Evolutionary conservation across 352 stramenopile species (phyloP).

Genomic region (Phytophthora pisi): DNA sequence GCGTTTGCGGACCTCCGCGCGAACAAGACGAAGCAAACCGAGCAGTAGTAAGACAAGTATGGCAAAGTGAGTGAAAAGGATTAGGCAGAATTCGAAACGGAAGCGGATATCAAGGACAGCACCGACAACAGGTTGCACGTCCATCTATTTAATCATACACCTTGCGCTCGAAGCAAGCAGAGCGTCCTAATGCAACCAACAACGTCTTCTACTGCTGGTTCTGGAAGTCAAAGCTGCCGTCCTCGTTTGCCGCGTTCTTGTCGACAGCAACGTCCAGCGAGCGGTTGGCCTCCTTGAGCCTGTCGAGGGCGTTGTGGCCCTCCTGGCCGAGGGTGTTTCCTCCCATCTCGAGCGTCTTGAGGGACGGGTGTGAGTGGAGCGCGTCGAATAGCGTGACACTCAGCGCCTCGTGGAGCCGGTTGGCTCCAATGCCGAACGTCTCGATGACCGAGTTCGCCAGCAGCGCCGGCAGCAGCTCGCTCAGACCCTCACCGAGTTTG

Average conservation of each 20-base stretch:
- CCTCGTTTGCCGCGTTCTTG: constrained; percentile 79
- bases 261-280: constrained; percentile 77
- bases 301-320: constrained; percentile 67
- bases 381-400: constrained; percentile 67
- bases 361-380: constrained; percentile 63
- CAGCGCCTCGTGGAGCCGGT: constrained; percentile 66
- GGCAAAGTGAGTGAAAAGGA: neutral
- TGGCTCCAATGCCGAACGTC: constrained; percentile 72
- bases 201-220: constrained; percentile 27
- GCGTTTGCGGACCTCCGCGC: constrained; percentile 47
- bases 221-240: constrained; percentile 56
- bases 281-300: constrained; percentile 59
- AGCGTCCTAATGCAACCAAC: constrained; percentile 9
- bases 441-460: constrained; percentile 59
- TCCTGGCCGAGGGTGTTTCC: constrained; percentile 79
- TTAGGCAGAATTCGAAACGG: neutral
- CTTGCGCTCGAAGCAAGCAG: constrained; percentile 4
- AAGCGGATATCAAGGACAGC: constrained; percentile 25
- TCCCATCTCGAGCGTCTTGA: constrained; percentile 86
- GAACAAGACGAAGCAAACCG: constrained; percentile 35
- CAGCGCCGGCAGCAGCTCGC: constrained; percentile 55
- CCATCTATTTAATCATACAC: constrained; percentile 44
- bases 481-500: constrained; percentile 56
- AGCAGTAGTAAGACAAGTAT: constrained; percentile 12
- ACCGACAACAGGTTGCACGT: constrained; percentile 15